phyloP scores from a whole-genome alignment of 805 yeast species.

The Saturnispora sekii region DNA sequence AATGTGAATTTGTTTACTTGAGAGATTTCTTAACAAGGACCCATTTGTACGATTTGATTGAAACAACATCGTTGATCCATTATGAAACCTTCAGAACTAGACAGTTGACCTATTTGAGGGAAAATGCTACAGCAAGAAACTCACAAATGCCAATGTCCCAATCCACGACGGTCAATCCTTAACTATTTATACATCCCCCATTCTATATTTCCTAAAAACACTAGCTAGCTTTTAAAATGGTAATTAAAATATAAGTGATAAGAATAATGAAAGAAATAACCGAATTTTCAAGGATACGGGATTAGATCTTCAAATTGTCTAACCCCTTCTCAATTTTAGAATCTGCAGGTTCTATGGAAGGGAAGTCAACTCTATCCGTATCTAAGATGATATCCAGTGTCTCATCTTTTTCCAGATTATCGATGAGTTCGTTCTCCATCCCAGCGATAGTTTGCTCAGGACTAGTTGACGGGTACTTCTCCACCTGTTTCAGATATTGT shows the following conservation, averaged over 20 bases:
- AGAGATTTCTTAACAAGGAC: slow-evolving; percentile 93
- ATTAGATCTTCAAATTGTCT: neutral
- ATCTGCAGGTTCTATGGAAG: neutral
- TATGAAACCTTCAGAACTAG: slow-evolving; percentile 90
- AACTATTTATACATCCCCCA: no score
- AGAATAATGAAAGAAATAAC: slow-evolving; percentile 1
- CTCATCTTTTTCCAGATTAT: neutral
- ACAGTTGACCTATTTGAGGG: slow-evolving; percentile 89
- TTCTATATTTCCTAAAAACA: neutral
- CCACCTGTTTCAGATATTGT: slow-evolving; percentile 13
- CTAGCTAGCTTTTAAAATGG: neutral
- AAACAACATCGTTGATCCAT: slow-evolving; percentile 78
- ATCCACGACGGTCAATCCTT: slow-evolving; percentile 5
- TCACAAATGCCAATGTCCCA: slow-evolving; percentile 21
- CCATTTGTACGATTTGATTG: slow-evolving; percentile 91
- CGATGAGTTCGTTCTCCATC: neutral
- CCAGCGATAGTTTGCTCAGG: neutral
- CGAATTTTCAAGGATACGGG: neutral
- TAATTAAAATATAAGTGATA: neutral
- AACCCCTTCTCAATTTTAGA: slow-evolving; percentile 2
- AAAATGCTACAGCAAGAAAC: slow-evolving; percentile 52
- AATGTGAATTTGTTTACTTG: slow-evolving; percentile 90
- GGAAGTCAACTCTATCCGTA: slow-evolving; percentile 1
- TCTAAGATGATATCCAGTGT: neutral
- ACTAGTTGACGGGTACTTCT: neutral